Conservation (phyloP, 78 protist genomes). For the Creolimax fragrantissima region DNA sequence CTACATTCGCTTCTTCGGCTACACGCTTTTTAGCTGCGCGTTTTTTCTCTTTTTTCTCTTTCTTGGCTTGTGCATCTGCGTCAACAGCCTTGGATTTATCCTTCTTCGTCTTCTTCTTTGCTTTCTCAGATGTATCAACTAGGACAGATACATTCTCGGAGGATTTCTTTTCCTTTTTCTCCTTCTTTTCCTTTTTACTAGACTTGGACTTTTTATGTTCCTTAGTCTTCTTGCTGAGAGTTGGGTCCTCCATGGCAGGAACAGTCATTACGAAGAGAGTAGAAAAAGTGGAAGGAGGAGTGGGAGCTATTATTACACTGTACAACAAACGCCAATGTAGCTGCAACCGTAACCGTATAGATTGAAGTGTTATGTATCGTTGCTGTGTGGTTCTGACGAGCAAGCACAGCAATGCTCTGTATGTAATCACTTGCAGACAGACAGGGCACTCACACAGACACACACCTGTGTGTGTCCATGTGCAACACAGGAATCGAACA, state of each 20-base stretch:
- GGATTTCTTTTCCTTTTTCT: neutral
- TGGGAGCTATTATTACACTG: no score
- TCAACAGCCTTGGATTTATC: neutral
- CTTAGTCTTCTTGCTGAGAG: neutral
- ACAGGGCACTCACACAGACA: no score
- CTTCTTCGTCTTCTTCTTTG: constrained; percentile 4
- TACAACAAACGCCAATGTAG: no score
- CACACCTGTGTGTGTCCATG: no score
- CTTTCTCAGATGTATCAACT: neutral
- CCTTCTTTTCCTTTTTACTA: neutral
- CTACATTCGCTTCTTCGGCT: neutral
- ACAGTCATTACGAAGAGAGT: neutral
- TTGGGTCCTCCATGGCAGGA: neutral
- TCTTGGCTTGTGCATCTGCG: neutral
- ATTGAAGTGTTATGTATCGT: no score
- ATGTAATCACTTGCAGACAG: no score
- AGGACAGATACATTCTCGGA: neutral
- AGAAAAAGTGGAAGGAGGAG: no score
- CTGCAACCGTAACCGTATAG: no score
- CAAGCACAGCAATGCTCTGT: no score
- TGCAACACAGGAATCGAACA: no score
- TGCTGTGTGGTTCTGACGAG: no score
- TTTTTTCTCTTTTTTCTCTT: neutral
- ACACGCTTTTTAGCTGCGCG: neutral
- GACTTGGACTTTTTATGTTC: neutral